Percentiles rank a stretch among this genome's conserved stretches.
These are phyloP conservation scores for Pestalotiopsis sp. DNA, from an alignment of 2,329 filamentous ascomycete species.

Conservation along the genomic window DNA sequence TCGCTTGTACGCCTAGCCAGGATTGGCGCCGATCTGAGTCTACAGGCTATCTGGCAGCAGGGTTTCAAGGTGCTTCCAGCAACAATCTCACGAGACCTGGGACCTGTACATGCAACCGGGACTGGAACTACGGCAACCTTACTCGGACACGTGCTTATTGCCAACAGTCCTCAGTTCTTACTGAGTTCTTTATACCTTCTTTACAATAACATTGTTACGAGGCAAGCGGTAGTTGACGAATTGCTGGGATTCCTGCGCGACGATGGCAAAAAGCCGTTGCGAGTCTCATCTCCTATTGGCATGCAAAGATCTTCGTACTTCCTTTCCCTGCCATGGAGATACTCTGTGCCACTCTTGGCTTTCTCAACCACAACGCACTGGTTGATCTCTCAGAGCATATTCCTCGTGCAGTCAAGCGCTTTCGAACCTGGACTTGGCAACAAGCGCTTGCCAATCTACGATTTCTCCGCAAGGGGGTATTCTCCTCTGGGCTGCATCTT, in stretches of 20 bases:
- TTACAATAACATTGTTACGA: neutral
- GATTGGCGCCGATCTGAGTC: neutral
- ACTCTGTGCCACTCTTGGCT: neutral
- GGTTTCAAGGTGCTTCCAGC: neutral
- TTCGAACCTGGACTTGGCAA: neutral
- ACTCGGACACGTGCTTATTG: neutral
- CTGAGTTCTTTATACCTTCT: slow-evolving; percentile 8
- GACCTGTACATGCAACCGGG: neutral
- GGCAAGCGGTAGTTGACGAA: slow-evolving; percentile 2
- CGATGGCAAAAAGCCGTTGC: slow-evolving; percentile 2
- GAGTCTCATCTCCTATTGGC: slow-evolving; percentile 5
- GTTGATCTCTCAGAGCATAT: slow-evolving; percentile 13
- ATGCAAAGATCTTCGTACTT: slow-evolving; percentile 10
- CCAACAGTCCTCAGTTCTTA: slow-evolving; percentile 3
- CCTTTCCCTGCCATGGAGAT: slow-evolving; percentile 1
- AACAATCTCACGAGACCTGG: neutral
- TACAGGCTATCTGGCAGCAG: neutral
- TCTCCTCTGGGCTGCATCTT: neutral
- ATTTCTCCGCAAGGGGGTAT: neutral
- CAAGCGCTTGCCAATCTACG: neutral
- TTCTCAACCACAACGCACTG: neutral
- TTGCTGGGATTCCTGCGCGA: neutral
- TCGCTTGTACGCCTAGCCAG: neutral
- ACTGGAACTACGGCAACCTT: neutral
- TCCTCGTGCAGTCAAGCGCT: slow-evolving; percentile 8